Conservation (phyloP, 2,329 filamentous ascomycete genomes). For the Fusarium caatingaense region DNA sequence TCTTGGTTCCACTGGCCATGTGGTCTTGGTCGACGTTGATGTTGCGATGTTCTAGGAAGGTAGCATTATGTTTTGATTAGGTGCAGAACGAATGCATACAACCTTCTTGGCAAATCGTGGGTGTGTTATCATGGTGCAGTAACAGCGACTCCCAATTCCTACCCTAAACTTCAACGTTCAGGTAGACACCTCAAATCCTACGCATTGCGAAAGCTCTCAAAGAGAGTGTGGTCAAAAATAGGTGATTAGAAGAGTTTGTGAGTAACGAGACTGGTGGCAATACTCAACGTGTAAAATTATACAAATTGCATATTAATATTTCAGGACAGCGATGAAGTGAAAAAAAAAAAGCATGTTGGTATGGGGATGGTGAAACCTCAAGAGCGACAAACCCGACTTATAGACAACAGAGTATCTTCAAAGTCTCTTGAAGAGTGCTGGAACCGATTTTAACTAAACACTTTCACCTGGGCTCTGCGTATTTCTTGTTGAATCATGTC, state of each 20-base stretch:
- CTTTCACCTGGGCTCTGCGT: too few relatives aligned
- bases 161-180: not conserved
- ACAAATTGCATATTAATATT: too few relatives aligned
- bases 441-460: too few relatives aligned
- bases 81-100: not conserved
- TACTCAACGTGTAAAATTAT: too few relatives aligned
- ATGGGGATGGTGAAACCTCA: too few relatives aligned
- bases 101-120: not conserved
- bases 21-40: not conserved
- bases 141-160: not conserved
- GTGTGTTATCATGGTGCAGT: not conserved
- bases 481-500: fast-evolving
- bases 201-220: not conserved
- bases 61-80: not conserved
- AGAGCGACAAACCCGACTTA: too few relatives aligned
- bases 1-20: conserved; percentile 1
- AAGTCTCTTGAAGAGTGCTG: too few relatives aligned
- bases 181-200: not conserved
- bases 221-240: not conserved
- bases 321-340: too few relatives aligned
- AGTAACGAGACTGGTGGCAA: too few relatives aligned
- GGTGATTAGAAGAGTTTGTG: too few relatives aligned
- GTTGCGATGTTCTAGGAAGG: not conserved
- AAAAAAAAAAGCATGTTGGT: too few relatives aligned
- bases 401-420: too few relatives aligned